Evolutionary conservation across 306 rosid species (phyloP), one percentile per base, ranked within the genome.

Genomic region (Quercus bicolor): DNA sequence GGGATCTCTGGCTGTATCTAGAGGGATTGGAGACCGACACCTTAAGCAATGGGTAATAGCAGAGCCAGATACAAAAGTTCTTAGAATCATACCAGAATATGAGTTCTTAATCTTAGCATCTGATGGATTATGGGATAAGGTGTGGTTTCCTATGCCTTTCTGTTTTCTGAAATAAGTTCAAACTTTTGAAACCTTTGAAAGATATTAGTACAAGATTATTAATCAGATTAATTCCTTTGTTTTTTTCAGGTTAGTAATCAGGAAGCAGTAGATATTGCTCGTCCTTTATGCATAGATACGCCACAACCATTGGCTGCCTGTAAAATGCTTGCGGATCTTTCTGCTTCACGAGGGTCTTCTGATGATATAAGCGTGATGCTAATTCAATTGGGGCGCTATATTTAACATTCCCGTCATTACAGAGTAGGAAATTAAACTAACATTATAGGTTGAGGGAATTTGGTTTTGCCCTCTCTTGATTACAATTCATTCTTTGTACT

Each of bases 91-190:
- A 82, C 86, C 94, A 28, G 88, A 89, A 40, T 88, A 91, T 64
- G 99, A 95, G 86, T 90, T 95, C 77, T 62, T 95, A 77, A 90
- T 95, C 78, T 81, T 95, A 82, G 99, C 98, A 78, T 95, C 99
- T 1, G 99, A 95, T 28, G 99, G 99, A 69, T 84, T 95, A 76
- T 95, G 99, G 99, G 99, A 95, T 82, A 95, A 88, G 93, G 97
- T 94, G 85, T 64, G 74, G n/a, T 23, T 21, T 70, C 75, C 18
- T 68, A 20, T 65, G 40, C 70, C 68, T 60, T 79, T 48, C 34
- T 12, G 34, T 34, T 37, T 66, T 7, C 1, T 19, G 16, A 9
- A 31, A 1, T 31, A 10, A 40, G 77, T 26, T 75, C 19, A 40
- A 53, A 2, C 34, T 28, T 3, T 28, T 3, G 6, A 40, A 72